Evolutionary conservation across 139 green algal genomes (phyloP).

Genomic region (Diplosphaera chodatii): DNA sequence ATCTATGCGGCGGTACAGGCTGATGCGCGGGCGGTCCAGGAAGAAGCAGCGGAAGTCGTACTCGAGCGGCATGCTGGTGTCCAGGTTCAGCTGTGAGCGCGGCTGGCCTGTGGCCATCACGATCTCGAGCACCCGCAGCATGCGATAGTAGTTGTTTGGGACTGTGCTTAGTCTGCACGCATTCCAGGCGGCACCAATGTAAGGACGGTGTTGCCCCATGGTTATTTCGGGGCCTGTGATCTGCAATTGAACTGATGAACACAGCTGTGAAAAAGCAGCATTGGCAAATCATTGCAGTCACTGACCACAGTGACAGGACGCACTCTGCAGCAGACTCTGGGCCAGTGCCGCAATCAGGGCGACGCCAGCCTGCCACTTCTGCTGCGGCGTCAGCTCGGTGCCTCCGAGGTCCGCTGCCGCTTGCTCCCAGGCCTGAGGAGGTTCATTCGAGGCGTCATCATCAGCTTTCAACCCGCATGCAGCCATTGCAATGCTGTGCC

Average conservation of each 20-base stretch:
- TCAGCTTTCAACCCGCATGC: no score
- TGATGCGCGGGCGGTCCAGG: constrained; percentile 53
- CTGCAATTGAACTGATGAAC: no score
- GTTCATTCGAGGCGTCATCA: background rate
- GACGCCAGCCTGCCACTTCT: constrained; percentile 56
- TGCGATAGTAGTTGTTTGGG: constrained; percentile 88
- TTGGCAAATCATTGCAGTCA: no score
- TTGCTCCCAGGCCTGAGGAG: constrained; percentile 12
- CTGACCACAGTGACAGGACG: no score
- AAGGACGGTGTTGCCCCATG: no score
- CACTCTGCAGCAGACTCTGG: constrained; percentile 33
- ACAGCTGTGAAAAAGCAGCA: no score
- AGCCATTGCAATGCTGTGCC: no score
- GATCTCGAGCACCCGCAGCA: constrained; percentile 72
- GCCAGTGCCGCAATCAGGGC: constrained; percentile 39
- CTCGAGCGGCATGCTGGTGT: constrained; percentile 27
- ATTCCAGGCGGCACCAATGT: no score
- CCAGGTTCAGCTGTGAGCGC: constrained; percentile 24
- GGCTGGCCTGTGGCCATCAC: constrained; percentile 45
- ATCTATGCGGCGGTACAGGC: constrained; percentile 73
- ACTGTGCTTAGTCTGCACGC: constrained; percentile 47
- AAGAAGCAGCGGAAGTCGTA: constrained; percentile 76
- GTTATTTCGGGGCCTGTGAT: background rate
- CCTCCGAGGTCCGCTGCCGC: background rate
- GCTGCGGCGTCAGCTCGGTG: constrained; percentile 20